These are phyloP conservation scores for Chenopodium berlandieri DNA, from an alignment of 148 eudicot species.

Conservation along the genomic window DNA sequence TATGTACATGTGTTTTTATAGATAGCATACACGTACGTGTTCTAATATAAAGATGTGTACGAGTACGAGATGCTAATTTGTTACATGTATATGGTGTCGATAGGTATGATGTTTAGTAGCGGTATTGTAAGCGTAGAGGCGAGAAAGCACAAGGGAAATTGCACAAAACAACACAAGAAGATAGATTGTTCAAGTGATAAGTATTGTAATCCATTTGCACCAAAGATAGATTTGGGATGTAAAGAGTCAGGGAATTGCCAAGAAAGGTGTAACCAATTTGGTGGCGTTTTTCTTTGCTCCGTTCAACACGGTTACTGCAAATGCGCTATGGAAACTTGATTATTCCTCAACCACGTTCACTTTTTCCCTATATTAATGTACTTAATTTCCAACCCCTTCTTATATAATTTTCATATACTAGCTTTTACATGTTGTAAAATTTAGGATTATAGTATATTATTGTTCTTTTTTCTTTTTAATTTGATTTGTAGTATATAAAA, in stretches of 20 bases:
- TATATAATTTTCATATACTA: too few species aligned
- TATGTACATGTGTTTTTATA: too few species aligned
- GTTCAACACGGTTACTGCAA: constrained; percentile 13
- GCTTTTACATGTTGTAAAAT: too few species aligned
- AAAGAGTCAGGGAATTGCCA: constrained; percentile 15
- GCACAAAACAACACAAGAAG: not conserved
- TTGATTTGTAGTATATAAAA: too few species aligned
- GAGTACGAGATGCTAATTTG: too few species aligned
- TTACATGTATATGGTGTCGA: not conserved
- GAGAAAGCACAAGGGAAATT: constrained; percentile 1
- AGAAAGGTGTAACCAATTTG: constrained; percentile 21
- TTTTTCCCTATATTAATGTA: not conserved
- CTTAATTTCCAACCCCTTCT: not conserved
- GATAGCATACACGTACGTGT: not conserved
- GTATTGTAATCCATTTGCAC: constrained; percentile 17
- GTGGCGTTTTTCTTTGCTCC: constrained; percentile 15
- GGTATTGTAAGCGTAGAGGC: constrained; percentile 7
- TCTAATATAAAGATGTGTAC: not conserved
- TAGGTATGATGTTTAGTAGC: constrained; percentile 9
- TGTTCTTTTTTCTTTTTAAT: too few species aligned
- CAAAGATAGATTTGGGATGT: constrained; percentile 18
- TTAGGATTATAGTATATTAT: too few species aligned
- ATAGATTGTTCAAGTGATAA: constrained; percentile 14
- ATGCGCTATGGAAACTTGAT: constrained; percentile 13
- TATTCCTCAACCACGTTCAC: not conserved